Base-by-base conservation (phyloP, 208 protist genomes). In the Wallacemonas sp. region DNA sequence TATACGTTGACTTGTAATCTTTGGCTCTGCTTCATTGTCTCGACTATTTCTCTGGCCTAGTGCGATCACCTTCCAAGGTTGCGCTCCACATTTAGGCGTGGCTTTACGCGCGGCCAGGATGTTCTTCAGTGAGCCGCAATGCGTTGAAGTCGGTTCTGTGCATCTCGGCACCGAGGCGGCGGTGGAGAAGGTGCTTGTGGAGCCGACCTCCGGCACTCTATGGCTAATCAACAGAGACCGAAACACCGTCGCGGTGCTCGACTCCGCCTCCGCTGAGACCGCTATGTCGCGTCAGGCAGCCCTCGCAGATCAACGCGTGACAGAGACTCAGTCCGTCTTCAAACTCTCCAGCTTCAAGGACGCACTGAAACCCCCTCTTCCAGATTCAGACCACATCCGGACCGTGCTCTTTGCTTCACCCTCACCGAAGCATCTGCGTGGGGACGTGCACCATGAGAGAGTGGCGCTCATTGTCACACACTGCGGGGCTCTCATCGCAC, bases 71-170 rank as follows among this genome's bases (percentile, higher is more conserved):
- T n/a, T n/a, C n/a, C n/a, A n/a, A n/a, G n/a, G n/a, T n/a, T n/a
- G n/a, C n/a, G n/a, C n/a, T n/a, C n/a, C n/a, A n/a, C n/a, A n/a
- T n/a, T n/a, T n/a, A n/a, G n/a, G n/a, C n/a, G n/a, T n/a, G n/a
- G n/a, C n/a, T n/a, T n/a, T n/a, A n/a, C n/a, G n/a, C n/a, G n/a
- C n/a, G n/a, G 47, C 19, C 0, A 0, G 21, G 11, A 58, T 58
- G 51, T 27, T 38, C 24, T 58, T 58, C 24, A 19, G 51, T 19
- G 51, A 58, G 19, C 51, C 51, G 8, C 51, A 58, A 19, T 58
- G 51, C 51, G n/a, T 39, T 11, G 51, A 58, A 19, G 28, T 58
- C 11, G 51, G 51, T 2, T 33, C 51, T 5, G 30, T 58, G 8
- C 30, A 58, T 14, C 51, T 58, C n/a, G n/a, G 17, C 24, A 19